Evolutionary conservation across 1,284 basidiomycete genomes (phyloP).

Genomic region (Ganoderma leucocontextum): DNA sequence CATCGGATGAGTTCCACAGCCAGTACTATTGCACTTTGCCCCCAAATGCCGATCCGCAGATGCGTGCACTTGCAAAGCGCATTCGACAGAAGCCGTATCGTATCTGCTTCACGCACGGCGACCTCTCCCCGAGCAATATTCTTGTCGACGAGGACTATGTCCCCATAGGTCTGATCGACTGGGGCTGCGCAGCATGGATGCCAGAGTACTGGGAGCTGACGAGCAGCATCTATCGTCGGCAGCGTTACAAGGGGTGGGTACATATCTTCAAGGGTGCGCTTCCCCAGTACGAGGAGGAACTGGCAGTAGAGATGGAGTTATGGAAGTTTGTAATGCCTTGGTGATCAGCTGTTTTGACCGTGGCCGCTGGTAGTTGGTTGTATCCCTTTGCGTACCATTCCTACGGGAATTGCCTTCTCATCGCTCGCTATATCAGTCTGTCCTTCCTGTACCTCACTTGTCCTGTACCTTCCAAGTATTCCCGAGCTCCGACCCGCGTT

Average conservation of each 20-base stretch:
- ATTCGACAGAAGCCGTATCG: background rate
- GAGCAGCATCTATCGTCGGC: background rate
- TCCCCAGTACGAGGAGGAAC: conserved; percentile 1
- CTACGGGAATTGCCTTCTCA: too few relatives aligned
- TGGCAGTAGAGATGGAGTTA: background rate
- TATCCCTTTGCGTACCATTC: background rate
- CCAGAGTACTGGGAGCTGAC: conserved; percentile 15
- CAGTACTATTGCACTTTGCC: background rate
- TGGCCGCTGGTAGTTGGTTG: background rate
- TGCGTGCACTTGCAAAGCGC: background rate
- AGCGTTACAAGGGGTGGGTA: background rate
- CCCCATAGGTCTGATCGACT: conserved; percentile 24
- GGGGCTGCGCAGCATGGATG: conserved; percentile 27
- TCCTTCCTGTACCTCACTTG: too few relatives aligned
- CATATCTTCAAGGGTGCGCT: background rate
- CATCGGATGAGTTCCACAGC: background rate
- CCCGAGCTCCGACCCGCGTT: too few relatives aligned
- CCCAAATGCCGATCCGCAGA: background rate
- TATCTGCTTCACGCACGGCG: background rate
- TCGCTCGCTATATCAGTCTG: too few relatives aligned
- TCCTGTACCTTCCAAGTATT: too few relatives aligned
- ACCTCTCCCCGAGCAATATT: conserved; percentile 10
- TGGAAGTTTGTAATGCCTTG: background rate
- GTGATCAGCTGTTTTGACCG: background rate
- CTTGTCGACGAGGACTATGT: conserved; percentile 17